Conservation (phyloP, 768 basidiomycete species). For the Boletus tylopilopsis region DNA sequence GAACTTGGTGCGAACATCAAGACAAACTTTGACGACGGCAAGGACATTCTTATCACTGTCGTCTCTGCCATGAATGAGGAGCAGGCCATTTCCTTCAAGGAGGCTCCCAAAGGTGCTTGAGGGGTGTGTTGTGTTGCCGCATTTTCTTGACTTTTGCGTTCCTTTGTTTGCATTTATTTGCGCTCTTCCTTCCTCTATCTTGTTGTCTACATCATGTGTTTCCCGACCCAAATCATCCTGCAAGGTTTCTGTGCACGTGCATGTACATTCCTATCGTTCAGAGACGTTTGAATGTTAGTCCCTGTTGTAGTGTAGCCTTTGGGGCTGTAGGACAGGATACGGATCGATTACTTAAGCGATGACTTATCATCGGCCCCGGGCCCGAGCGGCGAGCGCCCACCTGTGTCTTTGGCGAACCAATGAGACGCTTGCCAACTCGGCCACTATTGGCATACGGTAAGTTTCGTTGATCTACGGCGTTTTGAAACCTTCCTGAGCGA, state of each 20-base stretch:
- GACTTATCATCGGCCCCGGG: too few relatives aligned
- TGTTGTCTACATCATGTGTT: slow-evolving; percentile 7
- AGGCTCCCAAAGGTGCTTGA: slow-evolving; percentile 65
- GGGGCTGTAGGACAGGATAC: slow-evolving; percentile 12
- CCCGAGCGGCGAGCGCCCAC: not conserved
- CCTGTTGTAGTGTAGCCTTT: slow-evolving; percentile 25
- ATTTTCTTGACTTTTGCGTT: not conserved
- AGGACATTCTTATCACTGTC: slow-evolving; percentile 85
- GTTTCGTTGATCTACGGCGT: not conserved
- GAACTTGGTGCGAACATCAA: slow-evolving; percentile 74
- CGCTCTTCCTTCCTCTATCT: slow-evolving; percentile 5
- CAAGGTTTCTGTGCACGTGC: slow-evolving; percentile 22
- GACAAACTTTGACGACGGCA: slow-evolving; percentile 73
- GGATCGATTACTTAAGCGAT: too few relatives aligned
- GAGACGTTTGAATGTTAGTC: slow-evolving; percentile 26
- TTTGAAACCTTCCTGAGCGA: not conserved
- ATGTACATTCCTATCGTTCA: slow-evolving; percentile 27
- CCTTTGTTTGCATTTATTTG: slow-evolving; percentile 19
- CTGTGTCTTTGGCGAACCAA: not conserved
- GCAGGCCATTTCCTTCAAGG: slow-evolving; percentile 86
- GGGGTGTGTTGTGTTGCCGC: slow-evolving; percentile 6
- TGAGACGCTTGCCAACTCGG: slow-evolving; percentile 6
- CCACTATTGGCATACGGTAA: slow-evolving; percentile 2
- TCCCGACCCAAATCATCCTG: slow-evolving; percentile 18
- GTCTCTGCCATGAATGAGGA: slow-evolving; percentile 92